Base-by-base conservation (phyloP, 495 filamentous ascomycete species). In the Friedmanniomyces simplex region DNA sequence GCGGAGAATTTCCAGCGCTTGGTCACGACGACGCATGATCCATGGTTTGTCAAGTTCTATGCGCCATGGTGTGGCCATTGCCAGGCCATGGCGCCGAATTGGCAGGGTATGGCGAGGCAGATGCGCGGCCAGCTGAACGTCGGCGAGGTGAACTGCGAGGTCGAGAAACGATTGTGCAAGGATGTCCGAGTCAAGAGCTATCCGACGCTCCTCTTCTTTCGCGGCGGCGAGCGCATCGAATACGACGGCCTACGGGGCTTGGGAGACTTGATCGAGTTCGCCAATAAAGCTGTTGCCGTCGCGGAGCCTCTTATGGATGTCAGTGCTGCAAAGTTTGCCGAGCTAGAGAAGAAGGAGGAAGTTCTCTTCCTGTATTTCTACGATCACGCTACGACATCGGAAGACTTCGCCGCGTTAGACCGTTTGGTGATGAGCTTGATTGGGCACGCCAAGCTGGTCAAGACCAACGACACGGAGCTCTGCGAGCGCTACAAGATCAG, bases 1-100 rank as follows among this genome's bases (percentile, higher is more conserved):
- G 83, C 87, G 22, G 91, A 97, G 67, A 85, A 74, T 59, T 98
- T 98, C 75, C 85, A 91, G 68, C 84, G 80, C 52, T 73, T 82
- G 28, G 91, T 98, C 24, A 95, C 89, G 3, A 86, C 83, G 66
- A 88, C 90, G 0, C 82, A 86, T 45, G 90, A 97, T 46, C 85
- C 90, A 16, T 98, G 93, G 93, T 96, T 98, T 65, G 83, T 98
- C 72, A 97, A 98, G 68, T 97, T 98, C 69, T 97, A 96, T 69
- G 91, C 88, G 25, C 93, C 93, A 1, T 97, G 93, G 93, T 98
- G 93, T 68, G 80, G 81, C 56, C 93, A 98, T 70, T 98, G 93
- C 69, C 86, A 96, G 68, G 87, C 87, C 18, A 80, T 98, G 76
- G 87, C 86, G 21, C 88, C 94, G 11, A 88, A 82, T 64, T 98